Conservation (phyloP, 169 alveolate species). For the Plasmodium adleri region DNA sequence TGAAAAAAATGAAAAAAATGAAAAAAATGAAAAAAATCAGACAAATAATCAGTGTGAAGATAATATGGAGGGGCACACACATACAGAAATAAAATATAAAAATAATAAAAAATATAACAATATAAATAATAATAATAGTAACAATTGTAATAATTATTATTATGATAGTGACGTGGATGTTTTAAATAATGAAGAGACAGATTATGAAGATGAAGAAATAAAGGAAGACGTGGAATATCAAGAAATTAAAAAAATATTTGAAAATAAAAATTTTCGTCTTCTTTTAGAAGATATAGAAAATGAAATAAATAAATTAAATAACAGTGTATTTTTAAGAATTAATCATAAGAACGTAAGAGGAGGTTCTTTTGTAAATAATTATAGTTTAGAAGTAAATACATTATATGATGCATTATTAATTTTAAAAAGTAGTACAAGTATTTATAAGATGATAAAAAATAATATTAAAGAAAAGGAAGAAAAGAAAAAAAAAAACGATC, state of each 20-base stretch:
- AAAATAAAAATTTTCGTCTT: slow-evolving; percentile 23
- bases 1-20: not conserved
- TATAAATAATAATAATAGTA: not conserved
- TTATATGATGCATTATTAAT: slow-evolving; percentile 56
- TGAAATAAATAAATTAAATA: slow-evolving; percentile 23
- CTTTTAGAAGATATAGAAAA: slow-evolving; percentile 32
- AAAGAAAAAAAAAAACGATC: slow-evolving; percentile 10
- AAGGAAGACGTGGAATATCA: not conserved
- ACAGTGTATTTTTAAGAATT: slow-evolving; percentile 53
- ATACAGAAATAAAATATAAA: not conserved
- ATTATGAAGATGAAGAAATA: not conserved
- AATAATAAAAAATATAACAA: not conserved
- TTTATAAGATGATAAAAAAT: slow-evolving; percentile 39
- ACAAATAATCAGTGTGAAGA: not conserved
- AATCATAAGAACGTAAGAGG: slow-evolving; percentile 30
- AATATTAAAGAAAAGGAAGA: not conserved
- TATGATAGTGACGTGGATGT: not conserved
- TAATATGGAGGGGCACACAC: not conserved
- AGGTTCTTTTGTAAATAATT: slow-evolving; percentile 48
- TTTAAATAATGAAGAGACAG: not conserved
- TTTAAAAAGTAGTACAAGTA: slow-evolving; percentile 50
- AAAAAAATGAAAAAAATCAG: too few species aligned
- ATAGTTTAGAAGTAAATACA: slow-evolving; percentile 44
- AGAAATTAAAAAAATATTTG: slow-evolving; percentile 3
- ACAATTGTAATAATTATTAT: not conserved